Percentiles rank a stretch among this genome's conserved stretches.
phyloP scores from a whole-genome alignment of 1,139 yeast genomes.

The Blastobotrys indianensis region DNA sequence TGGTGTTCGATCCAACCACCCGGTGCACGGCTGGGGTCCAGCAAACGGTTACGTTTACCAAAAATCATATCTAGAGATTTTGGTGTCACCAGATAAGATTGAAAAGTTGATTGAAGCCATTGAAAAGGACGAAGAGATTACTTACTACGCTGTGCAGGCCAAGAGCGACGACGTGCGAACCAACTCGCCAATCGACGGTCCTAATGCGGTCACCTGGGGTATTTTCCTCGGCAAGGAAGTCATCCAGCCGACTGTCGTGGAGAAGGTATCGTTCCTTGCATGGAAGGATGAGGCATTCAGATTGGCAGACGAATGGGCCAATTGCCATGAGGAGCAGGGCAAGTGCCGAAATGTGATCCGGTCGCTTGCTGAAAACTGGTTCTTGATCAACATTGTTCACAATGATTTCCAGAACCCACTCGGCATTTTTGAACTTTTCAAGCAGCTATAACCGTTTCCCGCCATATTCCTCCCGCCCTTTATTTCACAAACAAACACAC shows the following conservation, averaged over 20 bases:
- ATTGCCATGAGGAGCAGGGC: constrained; percentile 37
- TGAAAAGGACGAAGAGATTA: constrained; percentile 47
- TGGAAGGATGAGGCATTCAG: constrained; percentile 96
- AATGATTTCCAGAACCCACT: constrained; percentile 52
- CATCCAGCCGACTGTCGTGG: constrained; percentile 90
- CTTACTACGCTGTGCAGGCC: constrained; percentile 72
- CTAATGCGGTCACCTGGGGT: constrained; percentile 98
- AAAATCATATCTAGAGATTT: constrained; percentile 82
- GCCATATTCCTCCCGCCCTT: background rate
- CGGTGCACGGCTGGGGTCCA: constrained; percentile 93
- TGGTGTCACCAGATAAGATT: constrained; percentile 57
- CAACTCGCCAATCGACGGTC: constrained; percentile 69
- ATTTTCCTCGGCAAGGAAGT: constrained; percentile 90
- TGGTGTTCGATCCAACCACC: constrained; percentile 66
- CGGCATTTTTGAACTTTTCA: constrained; percentile 34
- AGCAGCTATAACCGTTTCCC: constrained; percentile 16
- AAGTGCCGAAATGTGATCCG: constrained; percentile 41
- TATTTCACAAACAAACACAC: background rate
- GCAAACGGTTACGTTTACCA: constrained; percentile 86
- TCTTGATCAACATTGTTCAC: constrained; percentile 83
- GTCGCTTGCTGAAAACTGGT: constrained; percentile 52
- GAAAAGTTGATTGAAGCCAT: constrained; percentile 40
- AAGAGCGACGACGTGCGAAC: constrained; percentile 45
- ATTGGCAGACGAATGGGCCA: constrained; percentile 75
- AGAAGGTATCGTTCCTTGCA: constrained; percentile 77